Evolutionary conservation across 352 stramenopile species (phyloP).

Genomic region (Halophytophthora polymorphica): DNA sequence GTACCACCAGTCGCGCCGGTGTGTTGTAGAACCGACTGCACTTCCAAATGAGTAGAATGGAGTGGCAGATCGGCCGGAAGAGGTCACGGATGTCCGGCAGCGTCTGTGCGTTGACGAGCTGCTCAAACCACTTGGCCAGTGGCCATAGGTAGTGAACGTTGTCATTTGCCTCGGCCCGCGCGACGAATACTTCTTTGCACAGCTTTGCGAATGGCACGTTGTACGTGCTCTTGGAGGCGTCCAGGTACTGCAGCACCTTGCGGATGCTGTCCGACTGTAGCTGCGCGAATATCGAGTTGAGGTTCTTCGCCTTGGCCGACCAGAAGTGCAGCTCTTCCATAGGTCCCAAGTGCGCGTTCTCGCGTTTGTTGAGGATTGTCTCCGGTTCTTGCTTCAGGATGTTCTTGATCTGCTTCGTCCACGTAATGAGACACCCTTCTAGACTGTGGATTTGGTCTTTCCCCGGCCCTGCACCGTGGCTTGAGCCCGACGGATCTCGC

Average conservation of each 20-base stretch:
- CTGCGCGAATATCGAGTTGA: slow-evolving; percentile 91
- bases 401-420: slow-evolving; percentile 94
- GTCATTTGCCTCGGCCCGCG: slow-evolving; percentile 83
- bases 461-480: slow-evolving; percentile 20
- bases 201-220: slow-evolving; percentile 91
- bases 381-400: slow-evolving; percentile 90
- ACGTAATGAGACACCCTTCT: slow-evolving; percentile 90
- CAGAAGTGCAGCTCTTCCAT: slow-evolving; percentile 90
- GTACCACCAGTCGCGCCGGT: slow-evolving; percentile 79
- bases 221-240: slow-evolving; percentile 88
- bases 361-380: slow-evolving; percentile 51
- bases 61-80: slow-evolving; percentile 87
- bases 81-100: slow-evolving; percentile 63
- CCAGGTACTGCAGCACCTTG: slow-evolving; percentile 87
- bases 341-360: slow-evolving; percentile 63
- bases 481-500: slow-evolving; percentile 6
- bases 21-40: slow-evolving; percentile 91
- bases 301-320: slow-evolving; percentile 74
- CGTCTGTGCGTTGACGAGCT: slow-evolving; percentile 26
- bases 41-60: slow-evolving; percentile 90
- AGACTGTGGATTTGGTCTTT: slow-evolving; percentile 87
- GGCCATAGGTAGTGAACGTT: slow-evolving; percentile 85
- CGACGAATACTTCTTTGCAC: slow-evolving; percentile 90
- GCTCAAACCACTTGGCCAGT: slow-evolving; percentile 61
- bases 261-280: slow-evolving; percentile 85